phyloP scores from a whole-genome alignment of 495 filamentous ascomycete species.

The Xylaria nigripes region DNA sequence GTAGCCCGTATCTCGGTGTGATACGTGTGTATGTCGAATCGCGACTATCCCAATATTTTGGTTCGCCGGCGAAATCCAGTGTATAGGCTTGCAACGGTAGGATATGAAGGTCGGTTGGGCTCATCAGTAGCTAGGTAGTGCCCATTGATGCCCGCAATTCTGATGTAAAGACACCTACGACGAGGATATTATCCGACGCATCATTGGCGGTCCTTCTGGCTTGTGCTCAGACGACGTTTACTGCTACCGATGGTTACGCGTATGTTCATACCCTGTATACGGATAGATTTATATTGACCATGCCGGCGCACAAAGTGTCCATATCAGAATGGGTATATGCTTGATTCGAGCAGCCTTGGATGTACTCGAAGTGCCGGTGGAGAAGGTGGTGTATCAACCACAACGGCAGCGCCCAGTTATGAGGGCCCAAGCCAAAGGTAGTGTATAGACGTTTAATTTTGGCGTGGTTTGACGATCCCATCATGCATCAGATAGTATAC shows the following conservation, averaged over 20 bases:
- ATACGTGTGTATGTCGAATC: no score
- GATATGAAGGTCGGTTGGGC: conserved; percentile 74
- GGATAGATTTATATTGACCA: conserved; percentile 7
- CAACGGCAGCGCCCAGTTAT: conserved; percentile 1
- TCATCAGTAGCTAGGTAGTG: conserved; percentile 80
- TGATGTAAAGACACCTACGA: conserved; percentile 45
- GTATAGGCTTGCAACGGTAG: conserved; percentile 55
- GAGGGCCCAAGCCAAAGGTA: neutral
- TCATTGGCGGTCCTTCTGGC: conserved; percentile 13
- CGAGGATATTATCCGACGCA: no score
- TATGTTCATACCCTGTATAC: conserved; percentile 16
- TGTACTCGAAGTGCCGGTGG: conserved; percentile 70
- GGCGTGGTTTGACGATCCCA: conserved; percentile 89
- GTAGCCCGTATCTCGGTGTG: no score
- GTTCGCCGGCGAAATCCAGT: no score
- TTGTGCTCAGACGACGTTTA: conserved; percentile 64
- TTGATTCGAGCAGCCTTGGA: conserved; percentile 81
- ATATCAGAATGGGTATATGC: conserved; percentile 88
- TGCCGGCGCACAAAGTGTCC: conserved; percentile 64
- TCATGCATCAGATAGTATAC: conserved; percentile 95
- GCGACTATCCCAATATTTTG: no score
- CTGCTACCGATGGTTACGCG: conserved; percentile 71
- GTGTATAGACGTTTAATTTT: conserved; percentile 53
- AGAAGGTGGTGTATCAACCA: conserved; percentile 65
- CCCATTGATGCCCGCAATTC: conserved; percentile 89